Conservation (phyloP, 441 rosid species). For the Populus hybrid region DNA sequence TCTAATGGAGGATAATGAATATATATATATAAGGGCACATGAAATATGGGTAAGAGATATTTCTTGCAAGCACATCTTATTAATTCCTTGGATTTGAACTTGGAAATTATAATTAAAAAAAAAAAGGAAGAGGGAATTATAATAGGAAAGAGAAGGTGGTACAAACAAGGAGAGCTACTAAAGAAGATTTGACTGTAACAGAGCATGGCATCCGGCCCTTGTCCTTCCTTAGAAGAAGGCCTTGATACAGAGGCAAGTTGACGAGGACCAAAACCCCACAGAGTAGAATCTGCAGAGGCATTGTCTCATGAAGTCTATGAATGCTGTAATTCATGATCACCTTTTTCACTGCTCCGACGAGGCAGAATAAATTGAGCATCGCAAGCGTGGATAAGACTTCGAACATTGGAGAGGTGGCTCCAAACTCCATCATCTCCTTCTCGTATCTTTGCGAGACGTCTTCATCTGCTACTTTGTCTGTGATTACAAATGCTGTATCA, state of each 20-base stretch:
- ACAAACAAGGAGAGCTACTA: slow-evolving; percentile 41
- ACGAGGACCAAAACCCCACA: slow-evolving; percentile 41
- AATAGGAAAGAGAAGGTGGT: slow-evolving; percentile 26
- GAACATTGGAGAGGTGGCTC: slow-evolving; percentile 63
- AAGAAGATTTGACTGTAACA: slow-evolving; percentile 33
- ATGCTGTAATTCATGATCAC: not conserved
- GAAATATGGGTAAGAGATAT: too few relatives aligned
- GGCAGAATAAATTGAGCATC: slow-evolving; percentile 47
- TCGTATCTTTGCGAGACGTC: slow-evolving; percentile 47
- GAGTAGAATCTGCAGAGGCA: slow-evolving; percentile 42
- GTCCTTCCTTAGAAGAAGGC: slow-evolving; percentile 50
- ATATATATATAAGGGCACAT: too few relatives aligned
- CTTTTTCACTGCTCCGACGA: slow-evolving; percentile 31
- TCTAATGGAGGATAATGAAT: too few relatives aligned
- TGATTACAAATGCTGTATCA: slow-evolving; percentile 49
- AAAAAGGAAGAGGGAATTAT: not conserved
- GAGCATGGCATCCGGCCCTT: slow-evolving; percentile 50
- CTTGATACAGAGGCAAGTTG: slow-evolving; percentile 60
- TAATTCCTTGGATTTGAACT: not conserved
- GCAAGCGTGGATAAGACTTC: slow-evolving; percentile 49
- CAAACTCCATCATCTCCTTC: slow-evolving; percentile 64
- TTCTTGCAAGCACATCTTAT: not conserved
- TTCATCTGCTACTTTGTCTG: slow-evolving; percentile 57
- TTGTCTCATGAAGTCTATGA: slow-evolving; percentile 8
- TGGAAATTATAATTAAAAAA: not conserved